These are phyloP conservation scores for Leptomonas seymouri DNA, from an alignment of 208 protist species.

Conservation along the genomic window DNA sequence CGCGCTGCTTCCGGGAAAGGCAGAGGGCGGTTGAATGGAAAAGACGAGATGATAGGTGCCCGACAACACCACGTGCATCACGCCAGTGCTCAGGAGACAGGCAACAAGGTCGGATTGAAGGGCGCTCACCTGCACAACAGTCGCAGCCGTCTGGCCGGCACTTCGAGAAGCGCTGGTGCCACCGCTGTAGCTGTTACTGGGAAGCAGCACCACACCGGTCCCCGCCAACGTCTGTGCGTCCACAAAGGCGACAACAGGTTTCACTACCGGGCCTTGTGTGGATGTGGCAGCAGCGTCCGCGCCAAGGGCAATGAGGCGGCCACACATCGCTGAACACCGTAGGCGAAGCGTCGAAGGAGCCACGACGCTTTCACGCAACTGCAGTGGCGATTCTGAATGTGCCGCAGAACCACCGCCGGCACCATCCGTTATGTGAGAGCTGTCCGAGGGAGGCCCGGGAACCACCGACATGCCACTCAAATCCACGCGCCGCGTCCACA, in stretches of 20 bases:
- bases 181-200: background rate
- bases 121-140: conserved; percentile 17
- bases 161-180: background rate
- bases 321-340: conserved; percentile 26
- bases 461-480: background rate
- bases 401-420: background rate
- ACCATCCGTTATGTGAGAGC: background rate
- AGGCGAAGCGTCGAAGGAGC: conserved; percentile 26
- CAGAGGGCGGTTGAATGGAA: conserved; percentile 8
- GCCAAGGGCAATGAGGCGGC: conserved; percentile 32
- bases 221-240: conserved; percentile 32
- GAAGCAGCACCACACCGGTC: conserved; percentile 35
- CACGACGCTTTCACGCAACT: conserved; percentile 7
- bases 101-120: conserved; percentile 26
- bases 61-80: conserved; percentile 27
- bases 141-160: background rate
- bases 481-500: conserved; percentile 27
- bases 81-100: conserved; percentile 31
- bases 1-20: background rate
- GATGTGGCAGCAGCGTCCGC: conserved; percentile 26
- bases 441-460: background rate
- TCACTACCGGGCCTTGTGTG: background rate
- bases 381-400: background rate
- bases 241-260: conserved; percentile 41
- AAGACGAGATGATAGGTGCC: conserved; percentile 38